Evolutionary conservation across 345 rosid species (phyloP), one percentile per base, ranked within the genome.

Genomic region (Gossypioides kirkii): DNA sequence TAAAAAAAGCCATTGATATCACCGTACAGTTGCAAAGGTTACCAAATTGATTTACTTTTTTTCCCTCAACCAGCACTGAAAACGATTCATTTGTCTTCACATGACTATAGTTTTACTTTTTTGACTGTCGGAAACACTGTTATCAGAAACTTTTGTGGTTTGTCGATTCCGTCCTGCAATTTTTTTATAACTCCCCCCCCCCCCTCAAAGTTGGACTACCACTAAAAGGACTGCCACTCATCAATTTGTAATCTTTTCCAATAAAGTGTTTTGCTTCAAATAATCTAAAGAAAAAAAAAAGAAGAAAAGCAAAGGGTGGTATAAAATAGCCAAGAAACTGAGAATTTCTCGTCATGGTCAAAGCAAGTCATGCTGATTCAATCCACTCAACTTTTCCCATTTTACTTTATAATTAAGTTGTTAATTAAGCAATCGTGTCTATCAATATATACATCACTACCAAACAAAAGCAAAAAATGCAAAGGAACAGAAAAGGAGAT

Each of bases 401-500:
- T 65, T 32, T 45, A 13, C 70, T 65, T 65, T 45, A 32, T 32
- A 20, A 23, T 50, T 50, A 17, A 50, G 20, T 6, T 6, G 11
- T 50, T 38, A 60, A 60, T 60, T 26, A 60, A 26, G 26, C 14
- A 42, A 28, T 66, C 43, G 16, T 28, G 22, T 26, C 52, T 8
- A 10, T 54, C 32, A 59, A 6, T n/a, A n/a, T 18, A 53, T 53
- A 73, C 81, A 75, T 75, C 81, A 75, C 66, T 54, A 42, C 28
- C 69, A 61, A 77, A 68, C 23, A 70, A 52, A 56, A 46, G 41
- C 71, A 70, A 64, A 20, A 8, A 25, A 26, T 55, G 74, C 65
- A 71, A 62, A 54, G 64, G 74, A 65, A 59, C 62, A 3, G 52
- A 47, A 55, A 80, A 61, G 3, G 20, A n/a, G 81, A 75, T 81